A percentile compares a stretch with the other conserved stretches of the same genome.
phyloP scores from a whole-genome alignment of 2,329 filamentous ascomycete species.

The Cadophora gregata region DNA sequence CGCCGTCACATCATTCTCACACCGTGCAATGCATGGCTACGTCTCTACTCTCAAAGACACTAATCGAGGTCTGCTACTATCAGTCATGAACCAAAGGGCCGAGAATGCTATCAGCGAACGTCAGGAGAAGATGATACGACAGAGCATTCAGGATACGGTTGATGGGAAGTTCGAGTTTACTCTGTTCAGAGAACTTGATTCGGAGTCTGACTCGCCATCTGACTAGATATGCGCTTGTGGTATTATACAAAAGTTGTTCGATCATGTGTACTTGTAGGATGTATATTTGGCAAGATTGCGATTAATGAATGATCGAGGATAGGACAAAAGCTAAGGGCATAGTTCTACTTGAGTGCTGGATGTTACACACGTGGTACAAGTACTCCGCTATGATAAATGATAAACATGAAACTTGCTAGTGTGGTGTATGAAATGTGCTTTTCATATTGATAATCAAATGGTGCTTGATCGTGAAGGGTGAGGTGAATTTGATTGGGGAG shows the following conservation, averaged over 20 bases:
- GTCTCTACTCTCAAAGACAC: slow-evolving; percentile 46
- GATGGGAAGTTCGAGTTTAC: slow-evolving; percentile 46
- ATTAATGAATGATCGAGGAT: neutral
- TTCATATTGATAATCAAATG: neutral
- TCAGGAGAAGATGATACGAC: slow-evolving; percentile 40
- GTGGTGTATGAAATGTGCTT: neutral
- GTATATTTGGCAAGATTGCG: neutral
- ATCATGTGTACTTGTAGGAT: slow-evolving; percentile 13
- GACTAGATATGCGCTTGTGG: slow-evolving; percentile 31
- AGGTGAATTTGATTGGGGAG: no score
- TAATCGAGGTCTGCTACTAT: slow-evolving; percentile 44
- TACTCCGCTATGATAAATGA: slow-evolving; percentile 4
- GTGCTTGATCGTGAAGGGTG: no score
- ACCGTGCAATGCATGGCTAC: slow-evolving; percentile 53
- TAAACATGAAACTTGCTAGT: slow-evolving; percentile 21
- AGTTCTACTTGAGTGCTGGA: neutral
- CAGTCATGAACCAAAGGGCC: slow-evolving; percentile 43
- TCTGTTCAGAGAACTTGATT: slow-evolving; percentile 40
- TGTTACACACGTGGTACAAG: neutral
- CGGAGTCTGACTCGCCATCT: slow-evolving; percentile 41
- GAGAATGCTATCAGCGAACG: slow-evolving; percentile 38
- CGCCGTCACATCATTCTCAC: slow-evolving; percentile 61
- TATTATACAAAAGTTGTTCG: neutral
- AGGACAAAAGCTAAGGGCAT: neutral
- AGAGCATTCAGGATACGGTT: slow-evolving; percentile 40